These are phyloP conservation scores for Phaeotremella skinneri DNA, from an alignment of 768 basidiomycete species.

Conservation along the genomic window DNA sequence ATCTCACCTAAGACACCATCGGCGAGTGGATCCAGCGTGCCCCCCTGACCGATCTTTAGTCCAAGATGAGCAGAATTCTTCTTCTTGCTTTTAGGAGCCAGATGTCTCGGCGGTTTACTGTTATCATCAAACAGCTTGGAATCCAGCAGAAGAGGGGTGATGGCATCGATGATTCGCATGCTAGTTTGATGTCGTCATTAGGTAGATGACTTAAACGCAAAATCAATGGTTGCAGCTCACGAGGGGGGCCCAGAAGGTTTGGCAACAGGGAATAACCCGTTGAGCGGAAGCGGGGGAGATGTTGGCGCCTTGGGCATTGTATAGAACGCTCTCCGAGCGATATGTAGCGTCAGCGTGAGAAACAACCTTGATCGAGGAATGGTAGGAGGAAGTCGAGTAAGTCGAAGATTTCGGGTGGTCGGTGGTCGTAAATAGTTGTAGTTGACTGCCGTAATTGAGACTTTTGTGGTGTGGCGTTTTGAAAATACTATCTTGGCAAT, in stretches of 20 bases:
- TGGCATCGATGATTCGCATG: slow-evolving; percentile 80
- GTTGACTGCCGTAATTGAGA: no score
- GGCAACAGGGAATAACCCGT: slow-evolving; percentile 71
- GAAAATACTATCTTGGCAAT: no score
- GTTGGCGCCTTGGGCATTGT: slow-evolving; percentile 49
- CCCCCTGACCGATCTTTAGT: slow-evolving; percentile 58
- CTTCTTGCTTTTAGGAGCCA: slow-evolving; percentile 33
- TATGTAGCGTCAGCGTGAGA: no score
- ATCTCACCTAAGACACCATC: slow-evolving; percentile 89
- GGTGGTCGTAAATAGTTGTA: no score
- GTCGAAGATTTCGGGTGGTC: no score
- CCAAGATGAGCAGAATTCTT: slow-evolving; percentile 60
- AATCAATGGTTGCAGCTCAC: slow-evolving; percentile 20
- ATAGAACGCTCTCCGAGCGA: no score
- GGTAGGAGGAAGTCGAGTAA: no score
- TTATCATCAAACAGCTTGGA: slow-evolving; percentile 70
- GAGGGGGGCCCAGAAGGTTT: slow-evolving; percentile 93
- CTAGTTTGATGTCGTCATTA: slow-evolving; percentile 15
- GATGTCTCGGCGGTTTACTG: slow-evolving; percentile 17
- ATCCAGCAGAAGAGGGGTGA: slow-evolving; percentile 72
- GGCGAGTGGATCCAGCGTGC: slow-evolving; percentile 93
- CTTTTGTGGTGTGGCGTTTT: no score
- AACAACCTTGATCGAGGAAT: no score
- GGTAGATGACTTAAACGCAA: not conserved
- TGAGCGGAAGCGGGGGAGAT: slow-evolving; percentile 44